Evolutionary conservation across 768 basidiomycete genomes (phyloP).

Genomic region (Collybia mongolica): DNA sequence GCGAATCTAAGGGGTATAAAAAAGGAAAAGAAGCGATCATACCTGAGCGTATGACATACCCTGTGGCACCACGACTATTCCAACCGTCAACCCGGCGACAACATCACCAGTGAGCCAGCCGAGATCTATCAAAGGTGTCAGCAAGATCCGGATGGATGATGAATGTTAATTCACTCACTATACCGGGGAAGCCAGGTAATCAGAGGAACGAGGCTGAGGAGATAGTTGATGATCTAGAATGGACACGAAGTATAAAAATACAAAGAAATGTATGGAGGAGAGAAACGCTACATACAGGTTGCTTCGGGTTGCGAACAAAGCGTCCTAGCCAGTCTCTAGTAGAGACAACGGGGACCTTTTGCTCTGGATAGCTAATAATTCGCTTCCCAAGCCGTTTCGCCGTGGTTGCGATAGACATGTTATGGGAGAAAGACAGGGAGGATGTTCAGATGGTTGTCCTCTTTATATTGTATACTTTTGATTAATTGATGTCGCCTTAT

Average conservation of each 20-base stretch:
- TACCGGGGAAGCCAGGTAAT: constrained; percentile 84
- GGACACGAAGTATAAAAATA: background rate
- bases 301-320: constrained; percentile 43
- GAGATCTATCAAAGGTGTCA: constrained; percentile 42
- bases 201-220: constrained; percentile 80
- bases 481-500: background rate
- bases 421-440: constrained; percentile 1
- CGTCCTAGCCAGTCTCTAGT: constrained; percentile 49
- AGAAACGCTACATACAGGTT: constrained; percentile 37
- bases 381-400: constrained; percentile 55
- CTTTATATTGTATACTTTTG: constrained; percentile 1
- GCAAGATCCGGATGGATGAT: constrained; percentile 1
- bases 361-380: constrained; percentile 59
- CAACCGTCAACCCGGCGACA: constrained; percentile 90
- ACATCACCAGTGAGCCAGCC: constrained; percentile 86
- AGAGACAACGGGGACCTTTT: constrained; percentile 58
- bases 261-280: background rate
- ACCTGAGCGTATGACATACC: constrained; percentile 87
- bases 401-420: constrained; percentile 19
- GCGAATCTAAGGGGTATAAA: background rate
- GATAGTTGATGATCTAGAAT: constrained; percentile 58
- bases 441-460: background rate
- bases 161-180: constrained; percentile 44
- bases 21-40: constrained; percentile 3
- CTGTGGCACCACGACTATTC: constrained; percentile 94